Evolutionary conservation across 306 rosid species (phyloP).

Genomic region (Prunus campanulata): DNA sequence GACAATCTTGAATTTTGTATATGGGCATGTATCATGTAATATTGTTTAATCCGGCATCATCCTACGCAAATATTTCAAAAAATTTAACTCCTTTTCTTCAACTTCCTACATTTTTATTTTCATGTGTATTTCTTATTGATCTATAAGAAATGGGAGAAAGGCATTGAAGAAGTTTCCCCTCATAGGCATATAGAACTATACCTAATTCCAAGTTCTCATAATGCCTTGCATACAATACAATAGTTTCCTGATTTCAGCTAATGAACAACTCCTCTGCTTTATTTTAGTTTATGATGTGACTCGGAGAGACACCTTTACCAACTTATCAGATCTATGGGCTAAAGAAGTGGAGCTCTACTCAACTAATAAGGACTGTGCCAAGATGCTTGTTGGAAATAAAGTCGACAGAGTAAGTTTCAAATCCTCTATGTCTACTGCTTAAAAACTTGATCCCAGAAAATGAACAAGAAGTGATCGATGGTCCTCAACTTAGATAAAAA

Average conservation of each 20-base stretch:
- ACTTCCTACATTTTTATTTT: background rate
- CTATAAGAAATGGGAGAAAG: background rate
- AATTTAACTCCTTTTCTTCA: background rate
- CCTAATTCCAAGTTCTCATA: background rate
- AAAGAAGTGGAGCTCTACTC: slow-evolving; percentile 91
- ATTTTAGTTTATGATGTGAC: slow-evolving; percentile 80
- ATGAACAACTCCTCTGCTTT: slow-evolving; percentile 3
- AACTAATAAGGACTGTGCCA: slow-evolving; percentile 76
- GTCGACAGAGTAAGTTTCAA: slow-evolving; percentile 77
- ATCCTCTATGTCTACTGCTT: slow-evolving; percentile 11
- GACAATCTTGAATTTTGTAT: background rate
- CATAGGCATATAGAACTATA: background rate
- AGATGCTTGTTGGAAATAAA: slow-evolving; percentile 93
- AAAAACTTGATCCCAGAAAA: slow-evolving; percentile 13
- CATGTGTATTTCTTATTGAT: background rate
- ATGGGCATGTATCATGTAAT: background rate
- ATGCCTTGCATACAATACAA: background rate
- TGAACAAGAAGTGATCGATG: background rate
- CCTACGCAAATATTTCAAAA: too few species aligned
- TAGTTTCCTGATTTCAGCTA: background rate
- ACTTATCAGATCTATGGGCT: slow-evolving; percentile 83
- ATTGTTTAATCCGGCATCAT: background rate
- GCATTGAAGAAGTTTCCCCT: background rate
- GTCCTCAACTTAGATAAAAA: background rate
- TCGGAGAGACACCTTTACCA: slow-evolving; percentile 77